phyloP scores from a whole-genome alignment of 1,284 basidiomycete genomes.

The Caloboletus inedulis region DNA sequence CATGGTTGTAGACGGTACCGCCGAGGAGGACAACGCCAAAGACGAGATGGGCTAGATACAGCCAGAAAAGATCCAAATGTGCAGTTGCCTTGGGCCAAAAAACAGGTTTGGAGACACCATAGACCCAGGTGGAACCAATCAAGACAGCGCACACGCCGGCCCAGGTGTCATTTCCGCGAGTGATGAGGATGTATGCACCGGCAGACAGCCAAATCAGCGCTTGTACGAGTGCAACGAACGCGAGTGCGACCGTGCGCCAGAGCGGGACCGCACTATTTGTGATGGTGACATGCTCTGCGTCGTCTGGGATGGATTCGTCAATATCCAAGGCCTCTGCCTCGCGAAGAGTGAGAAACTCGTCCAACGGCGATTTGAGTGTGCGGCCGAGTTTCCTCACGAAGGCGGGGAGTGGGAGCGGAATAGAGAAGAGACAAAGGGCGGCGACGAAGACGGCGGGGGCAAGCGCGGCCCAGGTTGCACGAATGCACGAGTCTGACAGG shows the following conservation, averaged over 20 bases:
- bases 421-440: slow-evolving; percentile 40
- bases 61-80: slow-evolving; percentile 43
- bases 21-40: slow-evolving; percentile 37
- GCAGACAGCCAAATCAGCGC: slow-evolving; percentile 43
- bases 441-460: slow-evolving; percentile 50
- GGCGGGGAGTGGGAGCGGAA: slow-evolving; percentile 35
- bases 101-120: slow-evolving; percentile 42
- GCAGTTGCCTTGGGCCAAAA: slow-evolving; percentile 40
- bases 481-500: slow-evolving; percentile 50
- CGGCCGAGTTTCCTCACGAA: slow-evolving; percentile 14
- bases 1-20: slow-evolving; percentile 38
- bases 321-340: slow-evolving; percentile 45
- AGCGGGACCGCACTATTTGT: slow-evolving; percentile 36
- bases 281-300: background rate
- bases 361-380: slow-evolving; percentile 30
- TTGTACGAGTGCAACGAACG: slow-evolving; percentile 43
- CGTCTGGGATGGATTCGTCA: background rate
- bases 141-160: slow-evolving; percentile 32
- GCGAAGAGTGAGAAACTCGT: slow-evolving; percentile 41
- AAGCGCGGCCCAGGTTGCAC: slow-evolving; percentile 55
- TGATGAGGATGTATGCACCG: slow-evolving; percentile 37
- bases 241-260: slow-evolving; percentile 56
- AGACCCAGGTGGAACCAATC: slow-evolving; percentile 46
- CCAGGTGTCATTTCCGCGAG: slow-evolving; percentile 25
- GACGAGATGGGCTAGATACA: slow-evolving; percentile 39